Evolutionary conservation across 75 land plant species (phyloP).

Genomic region (Cupressus sempervirens): DNA sequence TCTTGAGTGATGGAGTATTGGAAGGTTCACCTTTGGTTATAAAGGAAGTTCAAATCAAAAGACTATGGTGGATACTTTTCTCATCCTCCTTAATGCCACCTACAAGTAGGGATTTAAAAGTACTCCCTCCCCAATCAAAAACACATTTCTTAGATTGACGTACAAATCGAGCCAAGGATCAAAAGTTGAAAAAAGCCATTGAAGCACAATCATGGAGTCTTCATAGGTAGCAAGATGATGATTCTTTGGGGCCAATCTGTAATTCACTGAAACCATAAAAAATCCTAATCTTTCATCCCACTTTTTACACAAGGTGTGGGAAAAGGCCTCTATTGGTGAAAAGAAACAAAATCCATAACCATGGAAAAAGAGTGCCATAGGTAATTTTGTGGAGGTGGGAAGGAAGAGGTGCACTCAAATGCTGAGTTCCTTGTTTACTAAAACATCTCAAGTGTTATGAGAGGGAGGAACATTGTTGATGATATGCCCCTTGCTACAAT

Average conservation of each 20-base stretch:
- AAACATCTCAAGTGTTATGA: background rate
- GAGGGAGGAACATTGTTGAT: background rate
- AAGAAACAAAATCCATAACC: conserved; percentile 59
- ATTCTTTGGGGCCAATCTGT: conserved; percentile 60
- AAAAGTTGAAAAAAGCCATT: conserved; percentile 31
- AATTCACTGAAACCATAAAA: conserved; percentile 54
- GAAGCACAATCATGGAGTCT: conserved; percentile 33
- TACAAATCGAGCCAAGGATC: conserved; percentile 21
- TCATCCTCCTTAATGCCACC: too few relatives aligned
- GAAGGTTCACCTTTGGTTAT: too few relatives aligned
- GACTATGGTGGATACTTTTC: too few relatives aligned
- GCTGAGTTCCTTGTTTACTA: background rate
- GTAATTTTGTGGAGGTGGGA: conserved; percentile 10
- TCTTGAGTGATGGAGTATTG: too few relatives aligned
- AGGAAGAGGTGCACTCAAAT: background rate
- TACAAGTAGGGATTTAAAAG: too few relatives aligned
- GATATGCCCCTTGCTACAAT: background rate
- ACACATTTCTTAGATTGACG: conserved; percentile 31
- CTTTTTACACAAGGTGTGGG: conserved; percentile 37
- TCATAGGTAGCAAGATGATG: conserved; percentile 48
- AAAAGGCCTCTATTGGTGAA: conserved; percentile 25
- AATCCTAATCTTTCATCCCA: conserved; percentile 14
- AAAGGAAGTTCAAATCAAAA: too few relatives aligned
- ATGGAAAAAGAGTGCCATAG: conserved; percentile 55
- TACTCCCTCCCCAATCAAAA: conserved; percentile 62